Conservation (phyloP, 1,139 yeast genomes). For the Debaryomycetaceae sp. region DNA sequence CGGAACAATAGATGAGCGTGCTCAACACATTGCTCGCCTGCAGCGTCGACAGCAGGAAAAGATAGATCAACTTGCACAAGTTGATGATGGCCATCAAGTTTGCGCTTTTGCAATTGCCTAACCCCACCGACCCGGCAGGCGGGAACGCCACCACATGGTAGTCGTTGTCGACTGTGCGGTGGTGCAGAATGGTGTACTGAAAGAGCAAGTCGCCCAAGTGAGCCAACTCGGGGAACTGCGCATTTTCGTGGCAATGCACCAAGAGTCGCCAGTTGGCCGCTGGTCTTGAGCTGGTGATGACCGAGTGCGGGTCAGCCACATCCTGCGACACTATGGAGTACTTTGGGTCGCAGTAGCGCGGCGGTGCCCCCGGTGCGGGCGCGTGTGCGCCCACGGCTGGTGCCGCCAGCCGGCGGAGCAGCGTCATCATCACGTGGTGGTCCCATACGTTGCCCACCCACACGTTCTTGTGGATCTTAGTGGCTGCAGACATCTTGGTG, state of each 20-base stretch:
- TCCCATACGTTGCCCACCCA: conserved; percentile 79
- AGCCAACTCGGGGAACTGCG: conserved; percentile 47
- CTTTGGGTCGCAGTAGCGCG: no score
- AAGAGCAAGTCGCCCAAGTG: conserved; percentile 34
- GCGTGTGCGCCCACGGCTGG: no score
- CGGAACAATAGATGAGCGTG: conserved; percentile 69
- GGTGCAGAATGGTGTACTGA: conserved; percentile 25
- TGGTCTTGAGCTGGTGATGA: no score
- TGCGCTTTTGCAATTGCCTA: conserved; percentile 61
- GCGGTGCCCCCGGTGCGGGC: no score
- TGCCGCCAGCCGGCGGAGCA: no score
- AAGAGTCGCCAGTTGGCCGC: conserved; percentile 35
- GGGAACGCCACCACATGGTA: conserved; percentile 61
- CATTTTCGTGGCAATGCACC: conserved; percentile 49
- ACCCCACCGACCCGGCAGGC: conserved; percentile 74
- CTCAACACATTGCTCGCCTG: conserved; percentile 17
- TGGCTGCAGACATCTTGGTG: conserved; percentile 77
- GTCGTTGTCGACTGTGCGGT: conserved; percentile 16
- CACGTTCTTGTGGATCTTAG: conserved; percentile 50
- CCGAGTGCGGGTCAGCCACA: no score
- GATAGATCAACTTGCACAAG: conserved; percentile 56
- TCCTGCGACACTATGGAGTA: no score
- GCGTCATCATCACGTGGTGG: conserved; percentile 29
- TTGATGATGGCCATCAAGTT: conserved; percentile 57
- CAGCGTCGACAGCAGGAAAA: conserved; percentile 29